These are phyloP conservation scores for Fraxinus pennsylvanica DNA, from an alignment of 257 asterid genomes.

Conservation along the genomic window DNA sequence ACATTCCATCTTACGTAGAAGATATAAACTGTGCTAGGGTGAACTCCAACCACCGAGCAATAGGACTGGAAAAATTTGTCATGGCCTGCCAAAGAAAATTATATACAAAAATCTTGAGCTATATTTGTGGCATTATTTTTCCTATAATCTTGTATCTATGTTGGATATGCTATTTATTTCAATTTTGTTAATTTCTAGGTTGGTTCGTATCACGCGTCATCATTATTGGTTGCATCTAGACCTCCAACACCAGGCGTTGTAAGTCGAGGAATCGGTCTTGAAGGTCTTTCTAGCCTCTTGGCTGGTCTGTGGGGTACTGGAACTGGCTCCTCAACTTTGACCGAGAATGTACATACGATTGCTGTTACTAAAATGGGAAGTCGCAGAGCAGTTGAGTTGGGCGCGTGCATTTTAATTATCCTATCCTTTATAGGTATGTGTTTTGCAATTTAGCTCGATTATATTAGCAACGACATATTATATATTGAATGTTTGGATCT, in stretches of 20 bases:
- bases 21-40: background rate
- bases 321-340: slow-evolving; percentile 86
- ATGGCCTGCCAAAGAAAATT: background rate
- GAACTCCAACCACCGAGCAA: background rate
- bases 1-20: background rate
- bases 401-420: slow-evolving; percentile 70
- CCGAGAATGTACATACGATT: slow-evolving; percentile 96
- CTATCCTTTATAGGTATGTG: slow-evolving; percentile 78
- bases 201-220: slow-evolving; percentile 96
- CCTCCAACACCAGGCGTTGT: slow-evolving; percentile 94
- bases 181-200: slow-evolving; percentile 49
- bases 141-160: background rate
- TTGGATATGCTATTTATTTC: slow-evolving; percentile 1
- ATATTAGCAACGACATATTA: background rate
- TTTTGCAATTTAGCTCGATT: background rate
- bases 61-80: too few species aligned
- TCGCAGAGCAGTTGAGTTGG: slow-evolving; percentile 88
- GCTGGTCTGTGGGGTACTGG: slow-evolving; percentile 99
- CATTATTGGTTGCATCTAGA: slow-evolving; percentile 90
- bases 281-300: slow-evolving; percentile 91
- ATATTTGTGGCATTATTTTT: background rate
- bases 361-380: slow-evolving; percentile 99
- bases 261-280: slow-evolving; percentile 98
- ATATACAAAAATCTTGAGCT: background rate
- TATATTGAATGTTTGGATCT: background rate